Conservation (phyloP, 345 rosid species). For the Gossypium thurberi region DNA sequence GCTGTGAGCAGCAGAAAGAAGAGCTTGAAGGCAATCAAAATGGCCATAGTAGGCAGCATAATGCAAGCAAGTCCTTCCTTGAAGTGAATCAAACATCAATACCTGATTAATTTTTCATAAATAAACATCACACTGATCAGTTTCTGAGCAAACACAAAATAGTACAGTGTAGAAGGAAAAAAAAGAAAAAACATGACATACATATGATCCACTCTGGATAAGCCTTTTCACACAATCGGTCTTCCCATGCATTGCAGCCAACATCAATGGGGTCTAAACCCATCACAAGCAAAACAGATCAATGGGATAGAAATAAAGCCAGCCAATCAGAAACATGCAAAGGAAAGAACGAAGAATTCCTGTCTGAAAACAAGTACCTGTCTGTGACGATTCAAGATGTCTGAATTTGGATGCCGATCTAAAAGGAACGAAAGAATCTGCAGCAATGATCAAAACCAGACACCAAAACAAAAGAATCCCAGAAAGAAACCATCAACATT, state of each 20-base stretch:
- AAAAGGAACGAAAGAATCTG: slow-evolving; percentile 71
- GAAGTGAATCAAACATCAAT: slow-evolving; percentile 81
- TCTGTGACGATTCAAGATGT: slow-evolving; percentile 76
- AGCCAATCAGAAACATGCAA: slow-evolving; percentile 11
- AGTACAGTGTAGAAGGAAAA: neutral
- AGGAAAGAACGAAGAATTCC: neutral
- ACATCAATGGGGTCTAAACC: slow-evolving; percentile 86
- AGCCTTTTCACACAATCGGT: slow-evolving; percentile 67
- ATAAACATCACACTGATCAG: slow-evolving; percentile 2
- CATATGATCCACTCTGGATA: slow-evolving; percentile 93
- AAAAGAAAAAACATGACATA: slow-evolving; percentile 25
- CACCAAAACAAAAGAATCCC: slow-evolving; percentile 5
- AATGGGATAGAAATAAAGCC: neutral
- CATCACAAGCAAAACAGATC: slow-evolving; percentile 1
- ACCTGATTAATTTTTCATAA: slow-evolving; percentile 35
- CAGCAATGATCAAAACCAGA: slow-evolving; percentile 6
- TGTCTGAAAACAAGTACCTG: slow-evolving; percentile 43
- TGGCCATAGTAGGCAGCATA: slow-evolving; percentile 90
- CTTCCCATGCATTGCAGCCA: slow-evolving; percentile 93
- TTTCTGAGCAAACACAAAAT: neutral
- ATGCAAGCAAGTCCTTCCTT: slow-evolving; percentile 92
- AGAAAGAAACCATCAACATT: neutral
- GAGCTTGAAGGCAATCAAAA: slow-evolving; percentile 68
- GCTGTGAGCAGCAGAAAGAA: slow-evolving; percentile 70
- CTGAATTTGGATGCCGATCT: slow-evolving; percentile 69